A percentile compares a stretch with the other conserved stretches of the same genome.
These are phyloP conservation scores for Coniophora puteana DNA, from an alignment of 1,284 basidiomycete genomes.

Conservation along the genomic window DNA sequence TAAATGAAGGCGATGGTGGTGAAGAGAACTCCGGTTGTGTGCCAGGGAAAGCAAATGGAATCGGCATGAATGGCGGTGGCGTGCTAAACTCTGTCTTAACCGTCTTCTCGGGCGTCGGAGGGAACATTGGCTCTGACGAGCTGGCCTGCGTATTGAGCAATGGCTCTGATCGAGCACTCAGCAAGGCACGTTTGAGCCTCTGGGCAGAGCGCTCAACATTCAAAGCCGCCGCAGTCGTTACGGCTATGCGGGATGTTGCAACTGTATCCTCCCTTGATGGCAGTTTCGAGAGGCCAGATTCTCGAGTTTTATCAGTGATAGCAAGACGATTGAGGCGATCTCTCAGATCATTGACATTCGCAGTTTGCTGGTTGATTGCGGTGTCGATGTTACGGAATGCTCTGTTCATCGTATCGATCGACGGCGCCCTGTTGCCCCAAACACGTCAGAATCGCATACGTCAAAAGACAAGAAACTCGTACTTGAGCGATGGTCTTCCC, in stretches of 20 bases:
- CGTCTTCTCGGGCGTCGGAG: constrained; percentile 30
- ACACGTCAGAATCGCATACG: background rate
- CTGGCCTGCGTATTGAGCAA: constrained; percentile 57
- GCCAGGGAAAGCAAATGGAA: constrained; percentile 10
- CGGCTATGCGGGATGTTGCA: constrained; percentile 44
- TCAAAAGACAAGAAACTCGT: constrained; percentile 17
- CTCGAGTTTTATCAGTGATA: constrained; percentile 32
- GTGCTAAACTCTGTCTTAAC: constrained; percentile 9
- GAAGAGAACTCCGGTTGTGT: constrained; percentile 1
- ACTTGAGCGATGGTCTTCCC: constrained; percentile 65
- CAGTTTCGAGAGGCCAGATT: constrained; percentile 10
- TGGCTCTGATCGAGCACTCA: constrained; percentile 57
- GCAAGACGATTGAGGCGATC: constrained; percentile 54
- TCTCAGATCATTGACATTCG: constrained; percentile 54
- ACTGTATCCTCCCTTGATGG: constrained; percentile 40
- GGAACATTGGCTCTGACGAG: constrained; percentile 36
- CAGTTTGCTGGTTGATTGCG: constrained; percentile 59
- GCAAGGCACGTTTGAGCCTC: constrained; percentile 64
- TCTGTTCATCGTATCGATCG: constrained; percentile 79
- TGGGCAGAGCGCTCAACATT: constrained; percentile 73
- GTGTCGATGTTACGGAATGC: constrained; percentile 81
- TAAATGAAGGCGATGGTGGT: constrained; percentile 1
- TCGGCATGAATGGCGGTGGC: constrained; percentile 3
- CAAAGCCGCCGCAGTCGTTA: constrained; percentile 71
- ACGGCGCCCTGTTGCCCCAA: constrained; percentile 56